These are phyloP conservation scores for Pleurotus giganteus DNA, from an alignment of 768 basidiomycete species.

Conservation along the genomic window DNA sequence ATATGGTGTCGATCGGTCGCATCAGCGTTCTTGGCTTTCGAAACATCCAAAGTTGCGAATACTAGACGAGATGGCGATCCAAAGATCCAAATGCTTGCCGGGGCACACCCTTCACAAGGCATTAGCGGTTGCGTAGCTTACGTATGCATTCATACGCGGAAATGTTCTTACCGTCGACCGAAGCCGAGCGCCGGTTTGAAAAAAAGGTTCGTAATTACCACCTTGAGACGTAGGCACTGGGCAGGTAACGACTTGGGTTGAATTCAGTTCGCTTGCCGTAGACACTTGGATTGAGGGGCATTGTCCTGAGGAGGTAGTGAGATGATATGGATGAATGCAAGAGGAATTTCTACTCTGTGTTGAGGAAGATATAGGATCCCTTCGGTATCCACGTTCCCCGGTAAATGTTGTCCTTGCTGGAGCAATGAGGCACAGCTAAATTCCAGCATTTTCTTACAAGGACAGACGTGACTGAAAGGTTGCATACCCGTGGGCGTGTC, in stretches of 20 bases:
- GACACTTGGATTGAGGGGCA: slow-evolving; percentile 27
- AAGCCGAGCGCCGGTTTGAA: slow-evolving; percentile 18
- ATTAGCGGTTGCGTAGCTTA: background rate
- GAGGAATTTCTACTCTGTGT: background rate
- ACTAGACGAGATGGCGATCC: slow-evolving; percentile 17
- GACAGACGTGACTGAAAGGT: background rate
- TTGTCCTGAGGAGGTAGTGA: slow-evolving; percentile 1
- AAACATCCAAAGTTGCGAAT: slow-evolving; percentile 19
- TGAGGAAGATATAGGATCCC: background rate
- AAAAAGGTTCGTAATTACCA: slow-evolving; percentile 14
- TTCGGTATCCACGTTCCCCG: slow-evolving; percentile 1
- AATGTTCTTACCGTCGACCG: slow-evolving; percentile 15
- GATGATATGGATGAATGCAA: background rate
- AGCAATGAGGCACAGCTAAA: background rate
- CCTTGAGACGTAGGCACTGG: slow-evolving; percentile 11
- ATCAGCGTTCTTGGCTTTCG: slow-evolving; percentile 8
- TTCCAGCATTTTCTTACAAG: background rate
- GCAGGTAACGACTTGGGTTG: slow-evolving; percentile 27
- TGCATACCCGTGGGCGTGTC: background rate
- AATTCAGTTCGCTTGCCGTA: slow-evolving; percentile 31
- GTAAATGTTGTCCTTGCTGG: background rate
- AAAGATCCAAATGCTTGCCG: slow-evolving; percentile 21
- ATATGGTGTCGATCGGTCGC: slow-evolving; percentile 30
- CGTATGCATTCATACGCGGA: too few species aligned
- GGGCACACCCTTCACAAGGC: slow-evolving; percentile 20